phyloP scores from a whole-genome alignment of 108 stramenopile genomes.

The Conticribra weissflogii region DNA sequence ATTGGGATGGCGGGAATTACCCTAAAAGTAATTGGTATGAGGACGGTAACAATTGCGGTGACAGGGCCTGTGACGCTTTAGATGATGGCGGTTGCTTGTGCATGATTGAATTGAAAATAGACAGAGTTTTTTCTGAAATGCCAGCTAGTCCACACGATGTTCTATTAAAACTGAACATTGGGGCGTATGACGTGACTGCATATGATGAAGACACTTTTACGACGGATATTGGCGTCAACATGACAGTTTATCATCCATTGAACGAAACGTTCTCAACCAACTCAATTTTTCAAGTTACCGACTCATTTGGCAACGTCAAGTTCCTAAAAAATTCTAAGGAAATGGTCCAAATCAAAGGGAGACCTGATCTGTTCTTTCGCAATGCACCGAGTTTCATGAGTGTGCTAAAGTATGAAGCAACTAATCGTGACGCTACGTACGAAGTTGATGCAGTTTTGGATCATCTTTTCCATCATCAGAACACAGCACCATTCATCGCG shows the following conservation, averaged over 20 bases:
- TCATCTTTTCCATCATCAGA: slow-evolving; percentile 58
- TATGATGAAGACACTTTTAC: slow-evolving; percentile 6
- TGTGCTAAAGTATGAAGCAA: slow-evolving; percentile 41
- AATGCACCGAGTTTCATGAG: slow-evolving; percentile 57
- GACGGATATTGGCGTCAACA: neutral
- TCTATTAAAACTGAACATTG: slow-evolving; percentile 40
- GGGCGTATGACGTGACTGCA: slow-evolving; percentile 37
- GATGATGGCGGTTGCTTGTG: slow-evolving; percentile 43
- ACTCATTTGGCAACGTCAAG: slow-evolving; percentile 11
- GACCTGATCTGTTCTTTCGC: slow-evolving; percentile 34
- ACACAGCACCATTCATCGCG: slow-evolving; percentile 60
- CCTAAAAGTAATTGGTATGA: slow-evolving; percentile 38
- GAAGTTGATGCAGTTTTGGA: slow-evolving; percentile 59
- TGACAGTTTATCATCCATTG: slow-evolving; percentile 36
- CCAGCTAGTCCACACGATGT: slow-evolving; percentile 47
- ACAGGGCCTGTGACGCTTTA: slow-evolving; percentile 32
- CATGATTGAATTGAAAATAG: slow-evolving; percentile 13
- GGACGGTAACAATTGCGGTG: slow-evolving; percentile 32
- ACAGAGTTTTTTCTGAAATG: slow-evolving; percentile 34
- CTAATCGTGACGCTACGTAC: slow-evolving; percentile 40
- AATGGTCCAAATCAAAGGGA: slow-evolving; percentile 32
- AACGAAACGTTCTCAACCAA: slow-evolving; percentile 21
- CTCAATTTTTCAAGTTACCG: slow-evolving; percentile 40
- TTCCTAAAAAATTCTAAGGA: slow-evolving; percentile 37
- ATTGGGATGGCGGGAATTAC: slow-evolving; percentile 34